Evolutionary conservation across 1,139 yeast species (phyloP).

Genomic region (Kodamaea ohmeri): DNA sequence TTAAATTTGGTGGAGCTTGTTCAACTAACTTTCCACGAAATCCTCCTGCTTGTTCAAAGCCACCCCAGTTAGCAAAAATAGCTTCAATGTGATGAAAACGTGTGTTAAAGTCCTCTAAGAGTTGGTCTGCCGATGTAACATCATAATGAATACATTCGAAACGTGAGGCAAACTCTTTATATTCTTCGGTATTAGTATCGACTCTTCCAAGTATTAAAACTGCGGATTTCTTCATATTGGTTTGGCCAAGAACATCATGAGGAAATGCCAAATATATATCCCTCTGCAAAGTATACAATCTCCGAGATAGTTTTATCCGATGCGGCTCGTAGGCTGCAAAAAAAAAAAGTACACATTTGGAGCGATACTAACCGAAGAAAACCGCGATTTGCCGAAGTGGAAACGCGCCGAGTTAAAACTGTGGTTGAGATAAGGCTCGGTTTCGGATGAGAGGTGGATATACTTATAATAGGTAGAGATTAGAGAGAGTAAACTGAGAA

Average conservation of each 20-base stretch:
- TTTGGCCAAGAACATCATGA: no score
- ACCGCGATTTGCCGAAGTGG: slow-evolving; percentile 3
- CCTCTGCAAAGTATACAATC: not conserved
- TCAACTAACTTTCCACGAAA: slow-evolving; percentile 19
- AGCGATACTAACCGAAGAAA: slow-evolving; percentile 3
- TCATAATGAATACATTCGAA: slow-evolving; percentile 46
- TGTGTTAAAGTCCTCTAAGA: slow-evolving; percentile 24
- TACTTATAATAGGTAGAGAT: no score
- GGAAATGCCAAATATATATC: not conserved
- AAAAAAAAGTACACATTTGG: not conserved
- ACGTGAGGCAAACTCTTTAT: slow-evolving; percentile 31
- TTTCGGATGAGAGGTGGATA: not conserved
- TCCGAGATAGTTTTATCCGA: not conserved
- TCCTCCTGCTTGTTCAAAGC: slow-evolving; percentile 20
- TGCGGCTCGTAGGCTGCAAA: slow-evolving; percentile 1
- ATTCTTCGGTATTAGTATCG: slow-evolving; percentile 36
- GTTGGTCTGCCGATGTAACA: slow-evolving; percentile 39
- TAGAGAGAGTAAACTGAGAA: no score
- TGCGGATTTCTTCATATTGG: slow-evolving; percentile 24
- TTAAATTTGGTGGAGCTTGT: slow-evolving; percentile 19
- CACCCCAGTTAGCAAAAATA: slow-evolving; percentile 25
- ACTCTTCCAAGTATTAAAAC: slow-evolving; percentile 49
- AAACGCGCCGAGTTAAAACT: not conserved
- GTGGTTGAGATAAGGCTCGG: not conserved
- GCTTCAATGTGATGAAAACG: slow-evolving; percentile 20